Percentiles rank a stretch among this genome's conserved stretches.
These are phyloP conservation scores for Knufia fluminis DNA, from an alignment of 2,329 filamentous ascomycete species.

Conservation along the genomic window DNA sequence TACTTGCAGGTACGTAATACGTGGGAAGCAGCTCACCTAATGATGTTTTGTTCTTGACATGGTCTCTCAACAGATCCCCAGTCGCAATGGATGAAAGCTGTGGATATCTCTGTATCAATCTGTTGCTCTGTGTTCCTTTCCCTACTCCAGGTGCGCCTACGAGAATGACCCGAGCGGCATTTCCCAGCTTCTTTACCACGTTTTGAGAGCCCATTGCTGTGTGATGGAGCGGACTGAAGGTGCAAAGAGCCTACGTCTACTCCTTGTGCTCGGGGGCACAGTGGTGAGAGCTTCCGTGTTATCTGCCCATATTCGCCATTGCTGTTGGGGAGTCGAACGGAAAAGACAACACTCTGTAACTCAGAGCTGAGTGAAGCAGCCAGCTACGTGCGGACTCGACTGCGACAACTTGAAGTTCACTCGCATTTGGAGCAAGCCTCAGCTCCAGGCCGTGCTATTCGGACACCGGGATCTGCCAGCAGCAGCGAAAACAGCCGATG, in stretches of 20 bases:
- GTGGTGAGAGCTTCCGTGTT: background rate
- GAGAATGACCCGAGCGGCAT: conserved; percentile 85
- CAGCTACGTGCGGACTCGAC: too few species aligned
- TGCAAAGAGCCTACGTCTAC: background rate
- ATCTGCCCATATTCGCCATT: background rate
- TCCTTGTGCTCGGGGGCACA: background rate
- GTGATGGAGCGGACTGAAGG: background rate
- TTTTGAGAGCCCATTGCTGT: conserved; percentile 17
- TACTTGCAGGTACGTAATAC: conserved; percentile 11
- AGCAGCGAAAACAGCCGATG: background rate
- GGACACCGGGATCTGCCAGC: too few species aligned
- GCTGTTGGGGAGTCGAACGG: background rate
- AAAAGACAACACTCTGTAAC: too few species aligned
- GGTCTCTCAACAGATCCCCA: conserved; percentile 80
- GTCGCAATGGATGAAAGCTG: conserved; percentile 88
- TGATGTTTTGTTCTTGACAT: conserved; percentile 80
- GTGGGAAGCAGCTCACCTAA: conserved; percentile 52
- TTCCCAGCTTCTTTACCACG: conserved; percentile 49
- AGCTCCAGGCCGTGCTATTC: background rate
- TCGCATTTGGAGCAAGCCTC: background rate
- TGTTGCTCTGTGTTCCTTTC: conserved; percentile 91
- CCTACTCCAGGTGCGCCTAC: conserved; percentile 94
- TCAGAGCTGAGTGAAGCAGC: too few species aligned
- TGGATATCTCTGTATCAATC: conserved; percentile 75
- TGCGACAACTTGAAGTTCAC: too few species aligned